Evolutionary conservation across 176 grass and related monocot genomes (phyloP).

Genomic region (Dactylis glomerata): DNA sequence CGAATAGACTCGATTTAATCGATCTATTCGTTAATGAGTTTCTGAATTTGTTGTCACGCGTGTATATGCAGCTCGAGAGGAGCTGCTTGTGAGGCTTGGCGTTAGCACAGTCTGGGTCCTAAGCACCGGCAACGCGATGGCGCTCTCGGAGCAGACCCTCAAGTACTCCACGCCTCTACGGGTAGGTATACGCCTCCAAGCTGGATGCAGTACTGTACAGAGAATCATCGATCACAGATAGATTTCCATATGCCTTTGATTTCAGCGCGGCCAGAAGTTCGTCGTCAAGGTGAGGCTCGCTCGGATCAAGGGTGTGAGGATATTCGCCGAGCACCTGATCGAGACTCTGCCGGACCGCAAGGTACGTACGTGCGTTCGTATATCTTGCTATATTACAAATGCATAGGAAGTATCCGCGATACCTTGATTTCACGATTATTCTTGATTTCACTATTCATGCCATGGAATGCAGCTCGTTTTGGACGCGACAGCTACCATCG

Average conservation of each 20-base stretch:
- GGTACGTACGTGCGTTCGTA: conserved; percentile 8
- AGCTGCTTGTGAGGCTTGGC: conserved; percentile 42
- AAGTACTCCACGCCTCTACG: conserved; percentile 40
- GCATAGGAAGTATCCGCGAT: too few relatives aligned
- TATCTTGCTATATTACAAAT: too few relatives aligned
- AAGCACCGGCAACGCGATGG: conserved; percentile 43
- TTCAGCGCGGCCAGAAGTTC: conserved; percentile 40
- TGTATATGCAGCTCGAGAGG: conserved; percentile 46
- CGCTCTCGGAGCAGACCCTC: conserved; percentile 46
- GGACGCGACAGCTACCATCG: background rate
- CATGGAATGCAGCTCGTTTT: background rate
- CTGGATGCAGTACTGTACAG: background rate
- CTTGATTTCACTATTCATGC: background rate
- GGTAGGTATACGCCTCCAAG: background rate
- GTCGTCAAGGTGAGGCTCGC: conserved; percentile 51
- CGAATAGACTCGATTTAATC: background rate
- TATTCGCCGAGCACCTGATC: conserved; percentile 45
- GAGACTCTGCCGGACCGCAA: conserved; percentile 50
- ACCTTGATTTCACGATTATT: background rate
- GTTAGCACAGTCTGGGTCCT: conserved; percentile 36
- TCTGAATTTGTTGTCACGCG: background rate
- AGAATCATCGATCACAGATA: too few relatives aligned
- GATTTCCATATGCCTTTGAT: background rate
- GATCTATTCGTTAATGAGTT: background rate
- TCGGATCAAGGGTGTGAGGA: conserved; percentile 35